These are phyloP conservation scores for Geranium rotundifolium DNA, from an alignment of 345 rosid species.

Conservation along the genomic window DNA sequence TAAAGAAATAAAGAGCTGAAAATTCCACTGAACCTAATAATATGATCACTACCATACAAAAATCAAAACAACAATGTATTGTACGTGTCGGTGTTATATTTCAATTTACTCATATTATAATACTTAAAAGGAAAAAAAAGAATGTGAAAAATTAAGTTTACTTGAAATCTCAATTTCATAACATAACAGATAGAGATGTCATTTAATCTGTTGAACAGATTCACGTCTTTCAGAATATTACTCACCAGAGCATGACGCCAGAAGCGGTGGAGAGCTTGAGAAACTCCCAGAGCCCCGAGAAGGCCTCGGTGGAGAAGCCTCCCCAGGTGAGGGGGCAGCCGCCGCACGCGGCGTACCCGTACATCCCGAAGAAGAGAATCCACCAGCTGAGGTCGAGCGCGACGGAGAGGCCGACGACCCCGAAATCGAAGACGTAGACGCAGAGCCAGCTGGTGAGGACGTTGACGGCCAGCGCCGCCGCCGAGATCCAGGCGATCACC, in stretches of 20 bases:
- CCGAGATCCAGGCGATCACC: constrained; percentile 1
- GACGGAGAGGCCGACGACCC: constrained; percentile 25
- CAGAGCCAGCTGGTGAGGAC: constrained; percentile 4
- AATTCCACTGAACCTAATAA: no score
- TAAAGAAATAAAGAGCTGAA: no score
- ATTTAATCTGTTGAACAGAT: no score
- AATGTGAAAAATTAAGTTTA: no score
- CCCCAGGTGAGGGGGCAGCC: constrained; percentile 31
- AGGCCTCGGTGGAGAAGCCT: constrained; percentile 26
- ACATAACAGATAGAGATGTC: background rate
- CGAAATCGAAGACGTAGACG: constrained; percentile 11
- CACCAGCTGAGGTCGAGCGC: constrained; percentile 32
- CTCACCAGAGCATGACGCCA: constrained; percentile 37
- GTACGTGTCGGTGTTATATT: no score
- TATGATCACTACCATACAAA: no score
- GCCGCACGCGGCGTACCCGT: constrained; percentile 7
- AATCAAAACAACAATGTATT: no score
- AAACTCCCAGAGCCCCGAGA: constrained; percentile 26
- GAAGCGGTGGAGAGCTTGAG: constrained; percentile 29
- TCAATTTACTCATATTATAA: no score
- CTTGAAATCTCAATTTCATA: no score
- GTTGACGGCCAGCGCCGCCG: background rate
- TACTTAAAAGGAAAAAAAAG: no score
- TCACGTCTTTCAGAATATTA: no score
- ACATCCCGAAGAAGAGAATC: constrained; percentile 19